These are phyloP conservation scores for Melastoma malabathricum DNA, from an alignment of 345 rosid species.

Conservation along the genomic window DNA sequence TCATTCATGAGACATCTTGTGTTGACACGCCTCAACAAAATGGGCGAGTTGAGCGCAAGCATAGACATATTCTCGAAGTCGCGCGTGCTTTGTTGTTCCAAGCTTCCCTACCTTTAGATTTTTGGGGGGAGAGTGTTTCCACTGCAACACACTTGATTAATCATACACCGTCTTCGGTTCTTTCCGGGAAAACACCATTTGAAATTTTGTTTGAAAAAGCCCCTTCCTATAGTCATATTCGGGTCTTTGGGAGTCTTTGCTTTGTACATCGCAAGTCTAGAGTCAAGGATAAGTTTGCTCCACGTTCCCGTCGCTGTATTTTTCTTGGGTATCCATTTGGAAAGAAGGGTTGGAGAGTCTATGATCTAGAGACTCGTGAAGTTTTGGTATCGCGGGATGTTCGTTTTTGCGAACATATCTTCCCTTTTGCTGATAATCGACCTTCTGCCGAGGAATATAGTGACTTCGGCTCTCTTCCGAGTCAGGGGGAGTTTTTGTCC, in stretches of 20 bases:
- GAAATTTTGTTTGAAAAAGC: background rate
- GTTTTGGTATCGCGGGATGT: background rate
- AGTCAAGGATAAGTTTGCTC: background rate
- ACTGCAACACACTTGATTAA: background rate
- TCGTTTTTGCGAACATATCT: background rate
- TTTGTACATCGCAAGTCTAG: background rate
- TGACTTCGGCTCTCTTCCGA: background rate
- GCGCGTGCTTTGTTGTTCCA: background rate
- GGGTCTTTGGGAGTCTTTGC: background rate
- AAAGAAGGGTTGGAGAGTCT: background rate
- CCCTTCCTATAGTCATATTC: background rate
- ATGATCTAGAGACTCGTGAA: background rate
- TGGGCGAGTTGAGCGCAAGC: constrained; percentile 4
- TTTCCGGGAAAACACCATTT: background rate
- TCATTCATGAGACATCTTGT: background rate
- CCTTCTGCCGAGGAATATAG: background rate
- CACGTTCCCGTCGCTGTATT: background rate
- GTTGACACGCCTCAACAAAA: constrained; percentile 6
- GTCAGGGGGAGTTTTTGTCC: background rate
- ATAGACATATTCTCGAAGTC: constrained; percentile 3
- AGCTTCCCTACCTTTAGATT: background rate
- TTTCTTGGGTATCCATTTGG: background rate
- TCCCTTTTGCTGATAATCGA: background rate
- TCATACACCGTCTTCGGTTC: background rate
- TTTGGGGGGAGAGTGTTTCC: constrained; percentile 1